Percentiles rank a stretch among this genome's conserved stretches.
phyloP scores from a whole-genome alignment of 176 grass and related monocot genomes.

The Zoysia pacifica region DNA sequence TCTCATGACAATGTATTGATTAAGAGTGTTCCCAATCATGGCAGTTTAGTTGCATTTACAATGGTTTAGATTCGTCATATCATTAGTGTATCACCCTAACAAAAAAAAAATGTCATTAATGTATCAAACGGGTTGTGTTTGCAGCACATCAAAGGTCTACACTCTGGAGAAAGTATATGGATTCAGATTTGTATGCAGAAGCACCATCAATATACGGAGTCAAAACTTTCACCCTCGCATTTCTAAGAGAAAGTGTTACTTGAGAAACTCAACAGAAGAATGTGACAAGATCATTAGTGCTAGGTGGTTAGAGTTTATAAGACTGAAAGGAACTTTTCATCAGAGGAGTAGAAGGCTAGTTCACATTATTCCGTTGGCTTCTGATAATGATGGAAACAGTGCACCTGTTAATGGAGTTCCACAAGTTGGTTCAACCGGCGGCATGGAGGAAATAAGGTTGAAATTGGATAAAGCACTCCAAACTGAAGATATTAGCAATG shows the following conservation, averaged over 20 bases:
- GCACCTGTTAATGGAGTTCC: slow-evolving; percentile 66
- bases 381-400: slow-evolving; percentile 60
- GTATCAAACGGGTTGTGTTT: slow-evolving; percentile 23
- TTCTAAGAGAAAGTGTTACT: slow-evolving; percentile 53
- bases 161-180: slow-evolving; percentile 53
- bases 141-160: slow-evolving; percentile 69
- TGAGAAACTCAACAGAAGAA: slow-evolving; percentile 27
- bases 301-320: slow-evolving; percentile 68
- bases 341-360: slow-evolving; percentile 49
- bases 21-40: neutral
- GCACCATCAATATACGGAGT: slow-evolving; percentile 39
- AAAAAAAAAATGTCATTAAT: neutral
- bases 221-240: slow-evolving; percentile 45
- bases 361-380: slow-evolving; percentile 50
- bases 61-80: neutral
- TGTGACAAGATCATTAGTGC: slow-evolving; percentile 33
- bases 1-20: neutral
- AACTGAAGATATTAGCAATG: slow-evolving; percentile 68
- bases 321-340: slow-evolving; percentile 32
- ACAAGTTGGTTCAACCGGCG: slow-evolving; percentile 56
- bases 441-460: slow-evolving; percentile 74
- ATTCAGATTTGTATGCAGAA: slow-evolving; percentile 56
- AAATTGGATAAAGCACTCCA: slow-evolving; percentile 72
- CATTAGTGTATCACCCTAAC: too few relatives aligned
- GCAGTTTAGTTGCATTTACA: neutral